Evolutionary conservation across 2,329 filamentous ascomycete genomes (phyloP).

Genomic region (Colletotrichum tabaci): DNA sequence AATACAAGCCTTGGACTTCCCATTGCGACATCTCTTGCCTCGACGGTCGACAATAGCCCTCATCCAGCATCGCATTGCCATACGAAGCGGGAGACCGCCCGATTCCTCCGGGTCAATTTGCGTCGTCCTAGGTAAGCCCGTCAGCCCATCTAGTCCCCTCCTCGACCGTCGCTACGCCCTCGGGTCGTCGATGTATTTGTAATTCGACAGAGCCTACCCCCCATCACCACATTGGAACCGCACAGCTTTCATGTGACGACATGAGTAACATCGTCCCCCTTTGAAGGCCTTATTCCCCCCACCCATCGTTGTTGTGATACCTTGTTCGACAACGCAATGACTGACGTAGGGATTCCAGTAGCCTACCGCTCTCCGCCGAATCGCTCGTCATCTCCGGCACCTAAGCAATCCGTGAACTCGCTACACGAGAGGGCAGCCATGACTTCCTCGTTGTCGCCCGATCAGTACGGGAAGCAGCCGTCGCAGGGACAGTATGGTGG

Average conservation of each 20-base stretch:
- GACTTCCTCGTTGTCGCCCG: constrained; percentile 64
- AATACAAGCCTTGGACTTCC: constrained; percentile 26
- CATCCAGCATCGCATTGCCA: constrained; percentile 33
- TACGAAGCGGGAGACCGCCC: constrained; percentile 28
- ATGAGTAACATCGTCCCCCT: constrained; percentile 5
- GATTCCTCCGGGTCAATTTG: constrained; percentile 14
- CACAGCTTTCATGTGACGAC: constrained; percentile 18
- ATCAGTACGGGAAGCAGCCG: constrained; percentile 49
- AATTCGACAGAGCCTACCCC: constrained; percentile 28
- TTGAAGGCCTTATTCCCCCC: constrained; percentile 5
- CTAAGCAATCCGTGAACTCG: constrained; percentile 50
- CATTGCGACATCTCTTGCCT: constrained; percentile 25
- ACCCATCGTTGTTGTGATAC: background rate
- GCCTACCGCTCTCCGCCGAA: constrained; percentile 55
- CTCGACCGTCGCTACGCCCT: constrained; percentile 16
- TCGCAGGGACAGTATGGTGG: constrained; percentile 46
- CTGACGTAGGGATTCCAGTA: constrained; percentile 54
- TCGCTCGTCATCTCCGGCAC: constrained; percentile 51
- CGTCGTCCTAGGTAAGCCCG: constrained; percentile 35
- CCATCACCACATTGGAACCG: background rate
- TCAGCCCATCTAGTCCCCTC: constrained; percentile 1
- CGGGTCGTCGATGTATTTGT: constrained; percentile 25
- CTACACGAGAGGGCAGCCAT: constrained; percentile 56
- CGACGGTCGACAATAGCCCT: constrained; percentile 32
- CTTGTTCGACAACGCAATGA: constrained; percentile 43